Conservation (phyloP, 345 rosid species). For the Zanthoxylum bungeanum region DNA sequence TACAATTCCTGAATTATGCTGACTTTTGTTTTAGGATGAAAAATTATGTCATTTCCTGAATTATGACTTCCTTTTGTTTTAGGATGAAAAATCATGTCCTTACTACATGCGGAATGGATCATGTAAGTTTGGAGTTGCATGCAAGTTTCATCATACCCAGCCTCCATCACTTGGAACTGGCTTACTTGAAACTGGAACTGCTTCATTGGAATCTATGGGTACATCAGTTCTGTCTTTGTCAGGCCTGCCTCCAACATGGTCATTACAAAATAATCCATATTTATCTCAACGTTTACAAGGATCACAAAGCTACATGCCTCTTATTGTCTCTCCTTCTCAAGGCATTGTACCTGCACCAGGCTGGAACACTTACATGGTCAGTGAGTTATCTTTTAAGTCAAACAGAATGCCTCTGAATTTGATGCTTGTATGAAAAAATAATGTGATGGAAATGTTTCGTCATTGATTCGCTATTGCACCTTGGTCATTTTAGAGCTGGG, state of each 20-base stretch:
- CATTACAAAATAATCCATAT: constrained; percentile 53
- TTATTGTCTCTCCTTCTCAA: constrained; percentile 58
- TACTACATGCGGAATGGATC: constrained; percentile 72
- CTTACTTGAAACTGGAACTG: constrained; percentile 33
- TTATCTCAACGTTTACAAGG: constrained; percentile 44
- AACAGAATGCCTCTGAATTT: constrained; percentile 4
- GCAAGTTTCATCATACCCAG: constrained; percentile 88
- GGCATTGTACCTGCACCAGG: constrained; percentile 51
- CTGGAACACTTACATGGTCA: constrained; percentile 75
- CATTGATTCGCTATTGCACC: not conserved
- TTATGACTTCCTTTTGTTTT: constrained; percentile 2
- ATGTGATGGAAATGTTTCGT: not conserved
- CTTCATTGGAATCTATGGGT: constrained; percentile 36
- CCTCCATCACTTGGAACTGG: constrained; percentile 42
- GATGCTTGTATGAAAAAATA: not conserved
- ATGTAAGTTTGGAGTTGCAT: constrained; percentile 74
- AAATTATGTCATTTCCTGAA: too few species aligned
- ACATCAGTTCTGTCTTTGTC: constrained; percentile 45
- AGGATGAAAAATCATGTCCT: constrained; percentile 84
- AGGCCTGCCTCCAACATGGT: constrained; percentile 53
- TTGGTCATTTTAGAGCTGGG: too few species aligned
- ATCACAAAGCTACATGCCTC: constrained; percentile 52
- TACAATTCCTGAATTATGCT: constrained; percentile 7
- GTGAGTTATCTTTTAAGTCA: constrained; percentile 14
- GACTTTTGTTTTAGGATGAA: too few species aligned